Conservation (phyloP, 192 early-diverging fungal species). For the Podila minutissima region DNA sequence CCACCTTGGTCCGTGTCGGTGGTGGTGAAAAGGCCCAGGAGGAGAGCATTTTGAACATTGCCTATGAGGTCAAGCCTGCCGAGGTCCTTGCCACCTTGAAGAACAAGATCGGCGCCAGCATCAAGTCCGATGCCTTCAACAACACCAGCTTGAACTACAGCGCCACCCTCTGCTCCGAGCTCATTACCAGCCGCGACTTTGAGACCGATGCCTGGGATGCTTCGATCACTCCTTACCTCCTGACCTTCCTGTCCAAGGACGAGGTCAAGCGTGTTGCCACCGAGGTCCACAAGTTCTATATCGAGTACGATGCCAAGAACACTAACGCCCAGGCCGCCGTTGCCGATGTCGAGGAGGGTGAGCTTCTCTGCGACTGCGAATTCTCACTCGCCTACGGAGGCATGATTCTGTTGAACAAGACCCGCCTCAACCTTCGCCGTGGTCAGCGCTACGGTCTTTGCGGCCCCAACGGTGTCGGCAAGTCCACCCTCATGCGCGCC, state of each 20-base stretch:
- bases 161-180: constrained; percentile 62
- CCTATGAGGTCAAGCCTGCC: constrained; percentile 58
- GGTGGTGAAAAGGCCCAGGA: constrained; percentile 57
- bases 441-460: constrained; percentile 85
- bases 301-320: constrained; percentile 59
- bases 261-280: constrained; percentile 58
- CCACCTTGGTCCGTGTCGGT: constrained; percentile 74
- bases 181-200: constrained; percentile 72
- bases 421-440: constrained; percentile 68
- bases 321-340: constrained; percentile 51
- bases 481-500: constrained; percentile 87
- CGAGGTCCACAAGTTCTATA: constrained; percentile 43
- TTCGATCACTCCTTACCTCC: constrained; percentile 63
- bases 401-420: constrained; percentile 82
- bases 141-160: constrained; percentile 66
- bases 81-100: constrained; percentile 60
- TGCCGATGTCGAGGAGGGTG: constrained; percentile 62
- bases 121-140: constrained; percentile 54
- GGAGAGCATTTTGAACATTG: constrained; percentile 55
- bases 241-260: constrained; percentile 65
- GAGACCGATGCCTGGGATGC: constrained; percentile 73
- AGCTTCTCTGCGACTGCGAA: constrained; percentile 75
- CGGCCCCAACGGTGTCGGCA: constrained; percentile 86
- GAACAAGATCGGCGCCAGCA: constrained; percentile 43
- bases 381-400: constrained; percentile 87